phyloP scores from a whole-genome alignment of 2,329 filamentous ascomycete species.

The Diaporthe citrichinensis region DNA sequence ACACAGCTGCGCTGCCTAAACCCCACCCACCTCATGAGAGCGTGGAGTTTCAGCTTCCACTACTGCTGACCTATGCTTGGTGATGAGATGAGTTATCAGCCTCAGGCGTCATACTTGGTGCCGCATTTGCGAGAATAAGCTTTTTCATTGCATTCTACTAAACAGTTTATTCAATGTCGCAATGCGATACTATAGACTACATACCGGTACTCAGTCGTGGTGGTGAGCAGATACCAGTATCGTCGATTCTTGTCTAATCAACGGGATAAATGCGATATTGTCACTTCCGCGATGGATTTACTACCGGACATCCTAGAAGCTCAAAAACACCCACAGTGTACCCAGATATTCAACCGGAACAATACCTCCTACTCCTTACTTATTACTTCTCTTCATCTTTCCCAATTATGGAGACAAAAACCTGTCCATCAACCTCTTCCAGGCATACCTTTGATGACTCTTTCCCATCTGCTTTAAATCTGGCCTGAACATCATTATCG shows the following conservation, averaged over 20 bases:
- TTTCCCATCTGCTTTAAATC: background rate
- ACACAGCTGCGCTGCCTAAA: background rate
- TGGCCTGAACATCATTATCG: background rate
- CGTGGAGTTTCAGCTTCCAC: conserved; percentile 7
- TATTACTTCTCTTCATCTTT: background rate
- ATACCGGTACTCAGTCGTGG: background rate
- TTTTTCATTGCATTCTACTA: background rate
- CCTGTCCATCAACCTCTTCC: background rate
- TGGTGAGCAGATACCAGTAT: too few species aligned
- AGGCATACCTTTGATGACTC: background rate
- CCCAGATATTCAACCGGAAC: too few species aligned
- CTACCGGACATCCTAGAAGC: background rate
- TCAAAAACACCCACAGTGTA: background rate
- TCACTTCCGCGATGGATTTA: background rate
- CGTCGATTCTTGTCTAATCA: background rate
- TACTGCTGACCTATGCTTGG: background rate
- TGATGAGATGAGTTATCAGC: background rate
- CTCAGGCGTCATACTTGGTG: background rate
- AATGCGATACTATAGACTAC: background rate
- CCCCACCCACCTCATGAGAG: background rate
- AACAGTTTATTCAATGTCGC: background rate
- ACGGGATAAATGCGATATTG: background rate
- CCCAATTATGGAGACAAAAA: background rate
- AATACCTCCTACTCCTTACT: background rate
- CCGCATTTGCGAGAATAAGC: background rate